Conservation (phyloP, 2,329 filamentous ascomycete genomes). For the Cercospora zeae-maydis region DNA sequence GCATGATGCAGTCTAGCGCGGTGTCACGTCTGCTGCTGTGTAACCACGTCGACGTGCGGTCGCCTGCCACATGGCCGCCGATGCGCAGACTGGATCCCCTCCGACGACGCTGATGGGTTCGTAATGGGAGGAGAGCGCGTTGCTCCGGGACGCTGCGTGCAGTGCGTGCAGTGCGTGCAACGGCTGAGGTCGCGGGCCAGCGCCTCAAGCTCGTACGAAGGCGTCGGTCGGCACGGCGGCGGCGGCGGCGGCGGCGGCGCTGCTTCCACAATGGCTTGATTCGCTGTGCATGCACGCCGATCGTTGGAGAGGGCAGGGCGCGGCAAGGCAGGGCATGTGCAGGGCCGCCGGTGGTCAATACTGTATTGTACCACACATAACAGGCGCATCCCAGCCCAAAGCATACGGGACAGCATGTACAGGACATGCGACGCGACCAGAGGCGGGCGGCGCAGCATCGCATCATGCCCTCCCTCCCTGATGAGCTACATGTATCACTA, state of each 20-base stretch:
- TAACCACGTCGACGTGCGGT: neutral
- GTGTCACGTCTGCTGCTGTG: constrained; percentile 6
- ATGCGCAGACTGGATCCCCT: neutral
- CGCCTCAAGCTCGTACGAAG: neutral
- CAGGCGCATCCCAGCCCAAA: neutral
- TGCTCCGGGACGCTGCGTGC: neutral
- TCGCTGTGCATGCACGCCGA: neutral
- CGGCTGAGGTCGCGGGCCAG: neutral
- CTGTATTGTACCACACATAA: too few species aligned
- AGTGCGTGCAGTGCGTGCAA: neutral
- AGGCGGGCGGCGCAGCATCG: too few species aligned
- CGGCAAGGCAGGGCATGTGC: neutral
- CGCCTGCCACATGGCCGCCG: neutral
- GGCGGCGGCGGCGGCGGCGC: neutral
- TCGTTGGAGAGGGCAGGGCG: neutral
- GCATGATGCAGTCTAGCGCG: constrained; percentile 1
- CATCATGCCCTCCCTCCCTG: too few species aligned
- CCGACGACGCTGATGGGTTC: neutral
- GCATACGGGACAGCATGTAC: too few species aligned
- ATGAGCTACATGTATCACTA: too few species aligned
- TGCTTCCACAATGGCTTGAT: constrained; percentile 8
- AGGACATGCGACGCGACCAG: too few species aligned
- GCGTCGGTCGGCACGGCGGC: neutral
- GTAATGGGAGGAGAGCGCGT: neutral
- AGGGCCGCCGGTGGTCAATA: too few species aligned